Base-by-base conservation (phyloP, 345 rosid genomes). In the Sonneratia alba region DNA sequence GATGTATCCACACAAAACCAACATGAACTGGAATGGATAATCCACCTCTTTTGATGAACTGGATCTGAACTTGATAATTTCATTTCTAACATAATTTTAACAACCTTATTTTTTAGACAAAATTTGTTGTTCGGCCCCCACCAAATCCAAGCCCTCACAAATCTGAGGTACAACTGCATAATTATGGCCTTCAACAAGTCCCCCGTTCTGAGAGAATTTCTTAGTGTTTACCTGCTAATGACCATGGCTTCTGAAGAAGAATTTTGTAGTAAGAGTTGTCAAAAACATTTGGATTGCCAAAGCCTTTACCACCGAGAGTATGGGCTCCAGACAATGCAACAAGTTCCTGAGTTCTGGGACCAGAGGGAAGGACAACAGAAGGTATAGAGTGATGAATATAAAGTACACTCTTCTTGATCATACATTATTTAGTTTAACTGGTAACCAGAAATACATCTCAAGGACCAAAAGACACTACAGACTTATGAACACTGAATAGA, bases 301-400 rank as follows among this genome's bases (percentile, higher is more conserved):
- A 94, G 51, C 97, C 95, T 84, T 94, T 94, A 68, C 91, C 78
- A 49, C 98, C 98, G 16, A 89, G 73, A 53, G 97, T 91, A 83
- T 94, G 96, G 66, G 97, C 97, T 45, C 98, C 98, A 71, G 91
- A 91, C 49, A 91, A 82, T 8, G 89, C 95, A 70, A 94, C 93
- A 56, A 90, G 89, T 71, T 94, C 96, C 36, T 81, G 91, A 42
- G 89, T 85, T 73, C 97, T 91, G 88, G 61, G 42, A 71, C 56
- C 15, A 45, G 47, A 66, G 22, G 6, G 42, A 19, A 74, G 18
- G 18, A 69, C 18, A 5, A 10, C 14, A 11, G 43, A 19, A 21
- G 55, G 69, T 62, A 59, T 48, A 53, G 45, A 59, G n/a, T 36
- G 47, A 55, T 22, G 24, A 45, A 47, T 43, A 16, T n/a, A 45